phyloP scores from a whole-genome alignment of 192 early-diverging fungal species.

The Glomus cerebriforme region DNA sequence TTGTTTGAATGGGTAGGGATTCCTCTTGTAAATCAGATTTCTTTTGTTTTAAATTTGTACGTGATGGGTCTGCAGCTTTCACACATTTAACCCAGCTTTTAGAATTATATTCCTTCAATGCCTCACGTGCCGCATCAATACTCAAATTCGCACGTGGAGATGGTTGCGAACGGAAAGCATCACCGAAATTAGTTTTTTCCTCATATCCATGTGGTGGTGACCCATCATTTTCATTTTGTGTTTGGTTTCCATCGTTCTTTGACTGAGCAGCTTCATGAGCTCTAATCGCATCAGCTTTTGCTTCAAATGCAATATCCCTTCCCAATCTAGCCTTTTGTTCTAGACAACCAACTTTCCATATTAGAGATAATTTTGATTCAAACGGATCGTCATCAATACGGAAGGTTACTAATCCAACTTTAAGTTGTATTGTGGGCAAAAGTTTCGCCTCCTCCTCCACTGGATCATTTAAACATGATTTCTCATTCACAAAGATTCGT shows the following conservation, averaged over 20 bases:
- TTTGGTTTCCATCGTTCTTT: background rate
- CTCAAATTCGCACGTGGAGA: constrained; percentile 22
- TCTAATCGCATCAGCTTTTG: constrained; percentile 38
- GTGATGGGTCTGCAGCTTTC: background rate
- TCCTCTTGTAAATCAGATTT: constrained; percentile 3
- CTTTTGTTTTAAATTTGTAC: background rate
- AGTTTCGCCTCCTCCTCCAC: constrained; percentile 31
- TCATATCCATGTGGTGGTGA: background rate
- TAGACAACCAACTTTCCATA: constrained; percentile 39
- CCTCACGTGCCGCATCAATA: constrained; percentile 34
- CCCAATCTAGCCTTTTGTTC: constrained; percentile 41
- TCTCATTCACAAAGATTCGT: constrained; percentile 22
- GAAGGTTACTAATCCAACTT: constrained; percentile 36
- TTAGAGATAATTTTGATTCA: constrained; percentile 39
- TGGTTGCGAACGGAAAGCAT: constrained; percentile 1
- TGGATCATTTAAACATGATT: background rate
- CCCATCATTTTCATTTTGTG: background rate
- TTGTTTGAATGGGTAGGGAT: constrained; percentile 1
- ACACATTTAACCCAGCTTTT: constrained; percentile 39
- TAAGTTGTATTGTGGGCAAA: constrained; percentile 35
- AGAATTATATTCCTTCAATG: constrained; percentile 40
- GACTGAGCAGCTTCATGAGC: constrained; percentile 1
- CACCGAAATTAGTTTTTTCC: background rate
- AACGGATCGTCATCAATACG: constrained; percentile 51
- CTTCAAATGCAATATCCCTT: constrained; percentile 42